A percentile compares a stretch with the other conserved stretches of the same genome.
phyloP scores from a whole-genome alignment of 352 stramenopile genomes.

The Peronospora belbahrii region DNA sequence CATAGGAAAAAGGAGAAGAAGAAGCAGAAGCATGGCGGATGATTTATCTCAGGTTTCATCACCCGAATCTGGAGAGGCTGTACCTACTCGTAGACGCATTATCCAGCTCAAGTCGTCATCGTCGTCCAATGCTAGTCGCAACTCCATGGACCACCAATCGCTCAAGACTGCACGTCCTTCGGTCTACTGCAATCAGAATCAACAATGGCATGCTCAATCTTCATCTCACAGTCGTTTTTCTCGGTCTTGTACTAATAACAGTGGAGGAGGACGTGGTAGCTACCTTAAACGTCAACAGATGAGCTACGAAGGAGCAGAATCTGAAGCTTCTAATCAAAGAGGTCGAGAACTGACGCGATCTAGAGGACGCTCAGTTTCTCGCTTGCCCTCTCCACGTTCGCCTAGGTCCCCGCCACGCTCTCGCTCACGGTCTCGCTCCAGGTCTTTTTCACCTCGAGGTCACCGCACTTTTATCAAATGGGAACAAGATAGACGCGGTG shows the following conservation, averaged over 20 bases:
- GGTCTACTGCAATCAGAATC: slow-evolving; percentile 8
- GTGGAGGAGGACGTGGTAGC: slow-evolving; percentile 3
- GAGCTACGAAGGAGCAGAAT: slow-evolving; percentile 8
- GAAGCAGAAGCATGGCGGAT: slow-evolving; percentile 15
- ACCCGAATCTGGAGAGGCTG: slow-evolving; percentile 18
- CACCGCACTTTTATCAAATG: slow-evolving; percentile 42
- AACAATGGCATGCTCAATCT: slow-evolving; percentile 15
- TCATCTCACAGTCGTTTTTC: slow-evolving; percentile 19
- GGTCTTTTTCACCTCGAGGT: slow-evolving; percentile 51
- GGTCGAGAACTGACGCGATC: slow-evolving; percentile 35
- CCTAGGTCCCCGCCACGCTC: slow-evolving; percentile 28
- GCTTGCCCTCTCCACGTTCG: slow-evolving; percentile 36
- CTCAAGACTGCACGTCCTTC: slow-evolving; percentile 13
- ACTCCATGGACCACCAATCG: slow-evolving; percentile 13
- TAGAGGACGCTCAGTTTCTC: slow-evolving; percentile 44
- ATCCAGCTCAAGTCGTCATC: slow-evolving; percentile 21
- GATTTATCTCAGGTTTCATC: slow-evolving; percentile 23
- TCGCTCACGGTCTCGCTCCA: slow-evolving; percentile 43
- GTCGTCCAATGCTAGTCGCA: slow-evolving; percentile 13
- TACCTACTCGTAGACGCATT: slow-evolving; percentile 8
- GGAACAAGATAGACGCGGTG: slow-evolving; percentile 22
- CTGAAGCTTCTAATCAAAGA: slow-evolving; percentile 14
- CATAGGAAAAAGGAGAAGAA: not conserved
- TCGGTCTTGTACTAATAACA: slow-evolving; percentile 8
- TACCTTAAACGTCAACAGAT: slow-evolving; percentile 31